A percentile compares a stretch with the other conserved stretches of the same genome.
Conservation (phyloP, 306 rosid species). For the Corylus americana region DNA sequence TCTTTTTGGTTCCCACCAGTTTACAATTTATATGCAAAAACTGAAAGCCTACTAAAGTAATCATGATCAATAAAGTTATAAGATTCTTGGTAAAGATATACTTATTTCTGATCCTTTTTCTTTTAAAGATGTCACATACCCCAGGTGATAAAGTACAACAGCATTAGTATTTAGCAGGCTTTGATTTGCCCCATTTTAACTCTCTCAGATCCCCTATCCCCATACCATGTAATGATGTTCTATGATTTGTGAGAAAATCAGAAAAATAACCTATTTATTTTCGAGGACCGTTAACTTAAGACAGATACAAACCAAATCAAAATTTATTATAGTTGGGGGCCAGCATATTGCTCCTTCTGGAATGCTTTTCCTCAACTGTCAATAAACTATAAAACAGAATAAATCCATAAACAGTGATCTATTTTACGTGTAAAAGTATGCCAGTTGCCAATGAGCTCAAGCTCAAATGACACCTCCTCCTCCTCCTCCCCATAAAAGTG, state of each 20-base stretch:
- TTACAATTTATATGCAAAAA: background rate
- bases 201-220: background rate
- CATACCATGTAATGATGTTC: background rate
- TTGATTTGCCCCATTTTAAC: background rate
- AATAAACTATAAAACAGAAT: background rate
- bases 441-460: too few relatives aligned
- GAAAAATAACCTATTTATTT: background rate
- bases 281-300: background rate
- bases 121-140: background rate
- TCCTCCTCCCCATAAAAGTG: background rate
- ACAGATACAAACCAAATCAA: background rate
- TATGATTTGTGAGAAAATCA: background rate
- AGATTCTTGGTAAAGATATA: background rate
- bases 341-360: background rate
- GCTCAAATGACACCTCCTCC: too few relatives aligned
- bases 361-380: background rate
- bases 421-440: too few relatives aligned
- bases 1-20: background rate
- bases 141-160: background rate
- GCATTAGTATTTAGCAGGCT: background rate
- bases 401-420: too few relatives aligned
- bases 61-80: background rate
- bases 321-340: background rate
- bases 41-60: background rate
- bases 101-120: background rate